Evolutionary conservation across 164 flowering plant species (phyloP).

Genomic region (Liriodendron chinense): DNA sequence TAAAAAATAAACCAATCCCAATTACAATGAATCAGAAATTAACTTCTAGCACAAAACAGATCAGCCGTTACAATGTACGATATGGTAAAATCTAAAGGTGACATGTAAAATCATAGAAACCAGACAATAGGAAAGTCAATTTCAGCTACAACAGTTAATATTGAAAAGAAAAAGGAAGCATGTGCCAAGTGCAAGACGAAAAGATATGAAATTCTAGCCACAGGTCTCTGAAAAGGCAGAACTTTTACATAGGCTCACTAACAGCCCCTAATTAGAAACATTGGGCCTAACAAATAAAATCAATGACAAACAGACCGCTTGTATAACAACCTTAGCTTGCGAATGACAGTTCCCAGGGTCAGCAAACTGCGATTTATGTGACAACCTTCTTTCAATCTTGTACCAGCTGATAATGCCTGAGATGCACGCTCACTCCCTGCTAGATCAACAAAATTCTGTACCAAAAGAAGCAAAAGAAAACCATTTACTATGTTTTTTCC

Average conservation of each 20-base stretch:
- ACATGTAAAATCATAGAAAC: background rate
- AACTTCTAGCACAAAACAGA: too few relatives aligned
- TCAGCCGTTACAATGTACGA: background rate
- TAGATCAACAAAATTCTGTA: slow-evolving; percentile 92
- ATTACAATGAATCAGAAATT: background rate
- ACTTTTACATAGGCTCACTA: background rate
- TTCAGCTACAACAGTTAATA: background rate
- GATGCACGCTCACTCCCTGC: slow-evolving; percentile 99
- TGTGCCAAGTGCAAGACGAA: background rate
- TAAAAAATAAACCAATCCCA: too few relatives aligned
- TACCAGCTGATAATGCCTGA: slow-evolving; percentile 77
- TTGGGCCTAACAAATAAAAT: background rate
- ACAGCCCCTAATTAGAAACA: background rate
- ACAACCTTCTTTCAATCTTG: slow-evolving; percentile 92
- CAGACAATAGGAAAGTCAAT: background rate
- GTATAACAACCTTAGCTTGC: slow-evolving; percentile 70
- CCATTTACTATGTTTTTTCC: background rate
- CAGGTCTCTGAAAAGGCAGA: background rate
- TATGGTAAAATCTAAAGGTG: background rate
- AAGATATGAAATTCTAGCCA: background rate
- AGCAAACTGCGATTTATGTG: slow-evolving; percentile 96
- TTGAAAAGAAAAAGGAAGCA: too few relatives aligned
- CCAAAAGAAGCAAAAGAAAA: background rate
- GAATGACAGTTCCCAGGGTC: slow-evolving; percentile 89
- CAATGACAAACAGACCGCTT: background rate